phyloP scores from a whole-genome alignment of 768 basidiomycete genomes.

The Boletus rubropictus region DNA sequence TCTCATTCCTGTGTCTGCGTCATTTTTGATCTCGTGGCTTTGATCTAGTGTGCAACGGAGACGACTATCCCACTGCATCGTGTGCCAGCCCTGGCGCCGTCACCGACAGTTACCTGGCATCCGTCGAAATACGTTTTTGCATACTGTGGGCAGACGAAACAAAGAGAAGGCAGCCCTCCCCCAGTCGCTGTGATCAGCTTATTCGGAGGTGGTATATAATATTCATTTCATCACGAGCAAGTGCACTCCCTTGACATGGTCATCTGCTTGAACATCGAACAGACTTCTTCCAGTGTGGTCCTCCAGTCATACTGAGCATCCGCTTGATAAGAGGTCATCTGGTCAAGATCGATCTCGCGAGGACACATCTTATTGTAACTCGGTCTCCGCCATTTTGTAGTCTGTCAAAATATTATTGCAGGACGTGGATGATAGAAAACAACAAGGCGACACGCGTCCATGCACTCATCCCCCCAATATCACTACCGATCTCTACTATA shows the following conservation, averaged over 20 bases:
- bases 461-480: background rate
- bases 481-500: background rate
- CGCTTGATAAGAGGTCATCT: background rate
- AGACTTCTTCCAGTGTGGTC: background rate
- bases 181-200: constrained; percentile 67
- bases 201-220: constrained; percentile 50
- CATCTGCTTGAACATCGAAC: background rate
- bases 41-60: constrained; percentile 67
- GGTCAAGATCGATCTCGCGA: background rate
- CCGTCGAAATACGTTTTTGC: constrained; percentile 77
- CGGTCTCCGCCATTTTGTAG: too few species aligned
- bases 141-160: constrained; percentile 72
- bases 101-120: constrained; percentile 78
- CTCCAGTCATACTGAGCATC: background rate
- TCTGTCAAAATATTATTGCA: background rate
- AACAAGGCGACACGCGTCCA: background rate
- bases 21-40: constrained; percentile 1
- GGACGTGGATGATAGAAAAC: background rate
- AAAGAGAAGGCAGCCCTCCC: constrained; percentile 57
- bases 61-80: constrained; percentile 70
- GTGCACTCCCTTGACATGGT: background rate
- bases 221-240: background rate
- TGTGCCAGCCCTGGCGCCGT: constrained; percentile 63
- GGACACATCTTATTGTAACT: background rate
- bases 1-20: background rate